These are phyloP conservation scores for Epicoccum nigrum DNA, from an alignment of 2,329 filamentous ascomycete species.

Conservation along the genomic window DNA sequence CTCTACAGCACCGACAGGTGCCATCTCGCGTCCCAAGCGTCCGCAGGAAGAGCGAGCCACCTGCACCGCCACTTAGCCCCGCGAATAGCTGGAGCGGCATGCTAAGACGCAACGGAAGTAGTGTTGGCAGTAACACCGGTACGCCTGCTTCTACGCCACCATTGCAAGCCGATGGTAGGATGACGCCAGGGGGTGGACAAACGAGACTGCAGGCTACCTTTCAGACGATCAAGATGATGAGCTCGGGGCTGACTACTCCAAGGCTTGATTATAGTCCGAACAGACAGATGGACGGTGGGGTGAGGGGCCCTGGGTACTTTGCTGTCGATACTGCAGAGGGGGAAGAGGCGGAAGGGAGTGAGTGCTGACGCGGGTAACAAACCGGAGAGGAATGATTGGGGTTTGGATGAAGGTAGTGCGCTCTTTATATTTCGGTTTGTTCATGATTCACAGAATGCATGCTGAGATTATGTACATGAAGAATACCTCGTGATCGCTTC, in stretches of 20 bases:
- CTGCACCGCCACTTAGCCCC: background rate
- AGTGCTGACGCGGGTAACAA: too few species aligned
- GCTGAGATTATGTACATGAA: conserved; percentile 54
- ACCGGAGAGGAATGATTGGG: too few species aligned
- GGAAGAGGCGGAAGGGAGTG: background rate
- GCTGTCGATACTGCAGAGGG: background rate
- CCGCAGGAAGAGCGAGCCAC: background rate
- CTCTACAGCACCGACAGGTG: background rate
- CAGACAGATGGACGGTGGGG: background rate
- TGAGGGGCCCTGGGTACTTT: conserved; percentile 4
- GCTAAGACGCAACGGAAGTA: background rate
- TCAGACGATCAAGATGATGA: conserved; percentile 36
- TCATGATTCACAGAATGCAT: background rate
- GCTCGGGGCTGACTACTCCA: conserved; percentile 29
- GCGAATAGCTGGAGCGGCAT: conserved; percentile 10
- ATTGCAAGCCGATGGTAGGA: background rate
- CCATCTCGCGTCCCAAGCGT: background rate
- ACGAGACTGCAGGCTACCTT: conserved; percentile 37
- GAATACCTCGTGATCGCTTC: too few species aligned
- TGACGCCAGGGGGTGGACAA: background rate
- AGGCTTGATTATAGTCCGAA: conserved; percentile 9
- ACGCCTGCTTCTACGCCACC: background rate
- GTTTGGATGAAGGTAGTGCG: too few species aligned
- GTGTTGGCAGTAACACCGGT: background rate
- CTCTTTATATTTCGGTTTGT: conserved; percentile 6